phyloP scores from a whole-genome alignment of 495 filamentous ascomycete species.

The Aspergillus nanangensis region DNA sequence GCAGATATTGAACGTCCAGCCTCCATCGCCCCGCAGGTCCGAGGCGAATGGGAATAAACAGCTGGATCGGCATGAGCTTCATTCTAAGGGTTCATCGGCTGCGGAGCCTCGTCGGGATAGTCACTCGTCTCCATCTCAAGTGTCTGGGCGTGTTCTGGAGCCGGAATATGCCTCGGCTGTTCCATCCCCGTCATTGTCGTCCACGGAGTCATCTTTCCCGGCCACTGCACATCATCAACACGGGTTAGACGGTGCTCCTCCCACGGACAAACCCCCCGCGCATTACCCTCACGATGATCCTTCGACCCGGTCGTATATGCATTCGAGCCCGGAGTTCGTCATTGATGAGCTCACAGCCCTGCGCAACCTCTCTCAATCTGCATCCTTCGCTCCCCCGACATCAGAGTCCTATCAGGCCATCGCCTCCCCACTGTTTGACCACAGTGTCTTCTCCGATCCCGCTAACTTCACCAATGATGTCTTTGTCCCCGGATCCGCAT shows the following conservation, averaged over 20 bases:
- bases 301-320: constrained; percentile 15
- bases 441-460: constrained; percentile 22
- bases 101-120: background rate
- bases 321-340: constrained; percentile 26
- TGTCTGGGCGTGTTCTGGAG: background rate
- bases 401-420: constrained; percentile 17
- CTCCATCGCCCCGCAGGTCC: background rate
- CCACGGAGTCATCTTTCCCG: constrained; percentile 10
- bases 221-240: background rate
- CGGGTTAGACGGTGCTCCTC: background rate
- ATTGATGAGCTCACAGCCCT: constrained; percentile 21
- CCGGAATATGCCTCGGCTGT: background rate
- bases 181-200: constrained; percentile 10
- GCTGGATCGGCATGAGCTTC: background rate
- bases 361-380: constrained; percentile 8
- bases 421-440: constrained; percentile 21
- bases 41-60: background rate
- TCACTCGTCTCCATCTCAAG: background rate
- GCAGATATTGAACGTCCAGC: constrained; percentile 15
- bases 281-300: background rate
- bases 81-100: background rate
- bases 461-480: constrained; percentile 24
- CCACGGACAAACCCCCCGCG: background rate
- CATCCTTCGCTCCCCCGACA: constrained; percentile 6
- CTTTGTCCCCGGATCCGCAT: constrained; percentile 30